These are phyloP conservation scores for Beauveria caledonica DNA, from an alignment of 2,329 filamentous ascomycete genomes.

Conservation along the genomic window DNA sequence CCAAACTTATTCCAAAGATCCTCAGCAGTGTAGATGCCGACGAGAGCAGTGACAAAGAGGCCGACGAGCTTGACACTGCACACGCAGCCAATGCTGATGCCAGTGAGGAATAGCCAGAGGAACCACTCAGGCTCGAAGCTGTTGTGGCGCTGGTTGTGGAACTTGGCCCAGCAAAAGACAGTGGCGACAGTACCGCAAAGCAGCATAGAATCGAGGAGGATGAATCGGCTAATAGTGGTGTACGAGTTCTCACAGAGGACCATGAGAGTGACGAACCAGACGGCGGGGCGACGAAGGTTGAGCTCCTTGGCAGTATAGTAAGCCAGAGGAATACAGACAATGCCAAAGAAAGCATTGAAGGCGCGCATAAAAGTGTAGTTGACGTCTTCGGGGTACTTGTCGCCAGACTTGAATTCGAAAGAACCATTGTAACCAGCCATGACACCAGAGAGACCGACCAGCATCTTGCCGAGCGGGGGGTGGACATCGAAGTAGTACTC, in stretches of 20 bases:
- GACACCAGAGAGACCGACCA: constrained; percentile 92
- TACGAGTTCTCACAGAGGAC: constrained; percentile 99
- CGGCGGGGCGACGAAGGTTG: constrained; percentile 74
- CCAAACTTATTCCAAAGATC: constrained; percentile 99
- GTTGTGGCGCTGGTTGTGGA: constrained; percentile 78
- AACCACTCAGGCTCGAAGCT: constrained; percentile 92
- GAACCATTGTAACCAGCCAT: constrained; percentile 97
- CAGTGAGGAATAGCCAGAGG: constrained; percentile 86
- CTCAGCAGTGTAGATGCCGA: constrained; percentile 91
- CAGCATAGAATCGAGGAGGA: constrained; percentile 96
- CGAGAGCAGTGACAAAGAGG: constrained; percentile 87
- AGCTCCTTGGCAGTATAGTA: constrained; percentile 93
- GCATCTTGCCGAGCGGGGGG: constrained; percentile 95
- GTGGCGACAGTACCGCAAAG: constrained; percentile 98
- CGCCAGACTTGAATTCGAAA: constrained; percentile 98
- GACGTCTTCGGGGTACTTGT: constrained; percentile 85
- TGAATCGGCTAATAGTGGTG: constrained; percentile 97
- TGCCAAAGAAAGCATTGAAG: constrained; percentile 94
- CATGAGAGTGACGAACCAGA: constrained; percentile 95
- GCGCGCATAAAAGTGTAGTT: constrained; percentile 98
- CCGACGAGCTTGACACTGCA: constrained; percentile 99
- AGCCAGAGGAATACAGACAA: constrained; percentile 83
- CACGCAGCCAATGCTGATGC: constrained; percentile 92
- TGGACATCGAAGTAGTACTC: constrained; percentile 96
- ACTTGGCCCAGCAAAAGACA: constrained; percentile 93